phyloP scores from a whole-genome alignment of 2,329 filamentous ascomycete genomes.

The Clonostachys chloroleuca region DNA sequence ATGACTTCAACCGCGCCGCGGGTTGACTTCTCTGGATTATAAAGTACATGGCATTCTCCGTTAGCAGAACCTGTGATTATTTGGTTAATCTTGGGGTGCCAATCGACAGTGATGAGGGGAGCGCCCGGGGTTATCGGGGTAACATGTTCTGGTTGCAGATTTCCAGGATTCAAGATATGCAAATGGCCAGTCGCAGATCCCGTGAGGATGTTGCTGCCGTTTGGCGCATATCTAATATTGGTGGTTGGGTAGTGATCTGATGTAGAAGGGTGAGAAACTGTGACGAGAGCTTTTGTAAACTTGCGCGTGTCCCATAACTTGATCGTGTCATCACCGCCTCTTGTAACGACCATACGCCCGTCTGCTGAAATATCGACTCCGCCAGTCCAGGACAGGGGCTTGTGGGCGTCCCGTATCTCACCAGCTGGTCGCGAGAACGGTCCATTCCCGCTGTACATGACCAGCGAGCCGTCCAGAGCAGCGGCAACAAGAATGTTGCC shows the following conservation, averaged over 20 bases:
- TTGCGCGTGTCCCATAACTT: constrained; percentile 97
- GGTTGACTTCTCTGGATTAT: constrained; percentile 77
- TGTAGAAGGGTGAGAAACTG: constrained; percentile 73
- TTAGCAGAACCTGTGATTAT: constrained; percentile 93
- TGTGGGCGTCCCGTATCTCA: constrained; percentile 82
- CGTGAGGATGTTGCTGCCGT: constrained; percentile 78
- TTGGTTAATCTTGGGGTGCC: constrained; percentile 95
- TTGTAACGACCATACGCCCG: constrained; percentile 83
- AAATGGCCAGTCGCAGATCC: constrained; percentile 83
- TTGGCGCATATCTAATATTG: constrained; percentile 87
- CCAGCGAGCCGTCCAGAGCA: constrained; percentile 82
- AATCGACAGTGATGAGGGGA: constrained; percentile 78
- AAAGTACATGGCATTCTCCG: constrained; percentile 83
- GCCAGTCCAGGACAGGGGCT: constrained; percentile 81
- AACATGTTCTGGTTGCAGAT: constrained; percentile 76
- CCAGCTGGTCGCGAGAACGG: constrained; percentile 78
- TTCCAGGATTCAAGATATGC: constrained; percentile 91
- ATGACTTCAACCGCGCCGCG: constrained; percentile 85
- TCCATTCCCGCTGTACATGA: constrained; percentile 89
- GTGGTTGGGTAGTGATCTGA: constrained; percentile 79
- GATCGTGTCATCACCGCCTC: constrained; percentile 87
- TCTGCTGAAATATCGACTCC: constrained; percentile 88
- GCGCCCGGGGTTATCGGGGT: constrained; percentile 85
- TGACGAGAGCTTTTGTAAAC: constrained; percentile 85
- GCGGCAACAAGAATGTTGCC: constrained; percentile 76